Evolutionary conservation across 108 stramenopile genomes (phyloP).

Genomic region (Aurantiochytrium sp.): DNA sequence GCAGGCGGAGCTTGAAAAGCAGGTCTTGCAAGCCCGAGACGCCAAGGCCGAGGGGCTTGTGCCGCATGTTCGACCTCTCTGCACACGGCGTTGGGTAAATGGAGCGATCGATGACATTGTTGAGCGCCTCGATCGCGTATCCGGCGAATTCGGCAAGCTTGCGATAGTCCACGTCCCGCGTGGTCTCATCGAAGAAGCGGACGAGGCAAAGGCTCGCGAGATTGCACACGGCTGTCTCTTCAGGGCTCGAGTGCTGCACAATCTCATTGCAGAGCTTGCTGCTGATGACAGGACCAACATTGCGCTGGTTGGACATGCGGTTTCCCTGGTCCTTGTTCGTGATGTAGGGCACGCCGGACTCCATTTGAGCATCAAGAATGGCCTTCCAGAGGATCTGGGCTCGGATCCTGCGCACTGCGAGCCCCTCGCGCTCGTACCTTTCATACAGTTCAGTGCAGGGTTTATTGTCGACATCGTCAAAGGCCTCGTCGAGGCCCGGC

Average conservation of each 20-base stretch:
- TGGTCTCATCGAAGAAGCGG: neutral
- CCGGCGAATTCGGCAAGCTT: conserved; percentile 71
- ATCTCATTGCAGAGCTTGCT: conserved; percentile 96
- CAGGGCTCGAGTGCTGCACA: conserved; percentile 81
- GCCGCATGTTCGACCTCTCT: conserved; percentile 69
- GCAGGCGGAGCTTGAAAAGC: conserved; percentile 76
- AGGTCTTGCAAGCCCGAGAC: conserved; percentile 92
- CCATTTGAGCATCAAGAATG: conserved; percentile 82
- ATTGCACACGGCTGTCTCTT: conserved; percentile 93
- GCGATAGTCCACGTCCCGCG: conserved; percentile 57
- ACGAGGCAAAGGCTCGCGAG: conserved; percentile 46
- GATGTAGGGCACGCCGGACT: conserved; percentile 95
- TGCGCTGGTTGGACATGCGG: conserved; percentile 87
- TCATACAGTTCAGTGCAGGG: conserved; percentile 78
- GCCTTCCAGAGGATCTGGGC: conserved; percentile 78
- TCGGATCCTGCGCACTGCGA: conserved; percentile 54
- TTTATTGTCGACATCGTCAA: conserved; percentile 66
- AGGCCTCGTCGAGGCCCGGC: conserved; percentile 34
- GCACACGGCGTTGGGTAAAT: conserved; percentile 80
- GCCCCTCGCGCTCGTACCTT: conserved; percentile 71
- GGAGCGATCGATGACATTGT: conserved; percentile 88
- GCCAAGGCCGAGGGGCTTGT: conserved; percentile 92
- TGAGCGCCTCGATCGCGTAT: conserved; percentile 79
- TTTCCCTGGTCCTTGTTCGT: conserved; percentile 94
- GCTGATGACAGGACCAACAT: conserved; percentile 89